Base-by-base conservation (phyloP, 2,329 filamentous ascomycete species). In the Aspergillus oerlinghausenensis region DNA sequence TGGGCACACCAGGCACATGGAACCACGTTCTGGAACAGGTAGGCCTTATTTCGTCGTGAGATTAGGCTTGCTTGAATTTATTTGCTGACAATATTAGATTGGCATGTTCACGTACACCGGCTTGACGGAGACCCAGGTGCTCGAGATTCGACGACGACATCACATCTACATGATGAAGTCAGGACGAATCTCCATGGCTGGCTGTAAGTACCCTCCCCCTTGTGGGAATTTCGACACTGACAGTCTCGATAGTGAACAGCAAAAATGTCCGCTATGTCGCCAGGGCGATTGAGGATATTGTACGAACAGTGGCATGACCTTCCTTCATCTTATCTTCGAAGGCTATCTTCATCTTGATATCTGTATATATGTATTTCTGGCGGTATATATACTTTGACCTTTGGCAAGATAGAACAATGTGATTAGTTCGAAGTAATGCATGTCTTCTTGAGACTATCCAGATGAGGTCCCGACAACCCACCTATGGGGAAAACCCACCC, bases 101-200 rank as follows among this genome's bases (percentile, higher is more conserved):
- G 63, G 63, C 8, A 65, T 64, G 60, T 65, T 64, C 23, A 60
- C 59, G 3, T 65, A 64, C 21, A 58, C 61, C 10, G 63, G 59
- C 7, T 32, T 63, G 25, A 59, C 53, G 1, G 53, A 55, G 26
- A 52, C 19, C 14, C 60, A 65, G 29, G 61, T 59, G 1, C 28
- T 50, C 29, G 55, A 56, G 6, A 61, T 65, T 17, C 52, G 54
- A n/a, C 51, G 56, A 2, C 49, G 56, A n/a, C 55, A 63, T 51
- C 61, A 64, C 43, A 54, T 65, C 38, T 65, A 65, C 35, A 57
- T 64, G 59, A 54, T 65, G 10, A 58, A 54, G 3, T 64, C 61
- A 1, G 63, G 63, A 4, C 50, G 63, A 11, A 61, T 64, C 3
- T 64, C 61, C 3, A 61, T 64, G 29, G 59, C 58, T 50, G 63